Base-by-base conservation (phyloP, 805 yeast genomes). In the Henningerozyma blattae region DNA sequence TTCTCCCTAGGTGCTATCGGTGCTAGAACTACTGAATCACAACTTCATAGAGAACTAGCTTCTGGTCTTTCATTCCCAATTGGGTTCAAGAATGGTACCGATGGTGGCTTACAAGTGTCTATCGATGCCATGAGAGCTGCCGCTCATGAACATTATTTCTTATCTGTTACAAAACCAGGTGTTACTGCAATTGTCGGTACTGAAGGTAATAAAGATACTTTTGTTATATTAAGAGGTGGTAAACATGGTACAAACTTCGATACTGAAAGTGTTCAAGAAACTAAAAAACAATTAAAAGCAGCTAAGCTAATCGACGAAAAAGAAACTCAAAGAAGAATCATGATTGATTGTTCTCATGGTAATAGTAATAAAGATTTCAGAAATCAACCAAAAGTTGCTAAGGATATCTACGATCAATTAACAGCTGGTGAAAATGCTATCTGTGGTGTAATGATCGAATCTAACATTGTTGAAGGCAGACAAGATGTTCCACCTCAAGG, bases 301-400 rank as follows among this genome's bases (percentile, higher is more conserved):
- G 57, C 74, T 18, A 68, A 67, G 47, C 62, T 59, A 42, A 62
- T 70, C 18, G 63, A 62, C 47, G 59, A 64, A 24, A 47, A 45
- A 7, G 49, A 48, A 28, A 58, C 54, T 10, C 68, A 71, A 33
- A 72, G 79, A 38, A 70, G 89, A 52, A 70, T 85, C 49, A 91
- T 91, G 98, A 81, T 91, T 41, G 98, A 91, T 64, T 91, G 95
- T 64, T 87, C 96, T 31, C 98, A 91, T 62, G 98, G 95, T 50
- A 91, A 91, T 69, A 86, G 96, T 26, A 76, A 70, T 61, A 91
- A 91, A 64, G 91, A 91, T 65, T 86, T 73, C 77, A 73, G 76
- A 56, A 91, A 91, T 66, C 98, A 91, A 66, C 96, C 98, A 39
- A 76, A 70, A 59, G 98, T 91, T n/a, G 77, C 85, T 45, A 64